Conservation (phyloP, 192 early-diverging fungal species). For the Phycomyces blakesleeanus region DNA sequence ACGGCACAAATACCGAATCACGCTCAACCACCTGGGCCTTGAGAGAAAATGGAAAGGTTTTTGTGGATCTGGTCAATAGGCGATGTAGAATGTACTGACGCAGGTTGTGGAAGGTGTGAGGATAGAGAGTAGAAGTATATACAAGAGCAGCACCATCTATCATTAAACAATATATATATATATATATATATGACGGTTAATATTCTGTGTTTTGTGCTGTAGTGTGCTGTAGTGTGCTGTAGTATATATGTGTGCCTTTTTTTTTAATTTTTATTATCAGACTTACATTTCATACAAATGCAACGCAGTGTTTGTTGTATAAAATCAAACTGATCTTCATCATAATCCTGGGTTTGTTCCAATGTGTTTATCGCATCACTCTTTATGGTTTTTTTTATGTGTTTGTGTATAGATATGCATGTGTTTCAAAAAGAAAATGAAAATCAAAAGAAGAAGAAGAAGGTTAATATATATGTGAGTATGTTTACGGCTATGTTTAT, state of each 20-base stretch:
- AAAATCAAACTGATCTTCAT: constrained; percentile 93
- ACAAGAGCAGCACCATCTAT: constrained; percentile 86
- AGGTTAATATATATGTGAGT: too few species aligned
- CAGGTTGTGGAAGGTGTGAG: constrained; percentile 69
- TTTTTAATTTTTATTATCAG: too few species aligned
- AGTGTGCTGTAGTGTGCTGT: background rate
- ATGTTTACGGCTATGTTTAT: too few species aligned
- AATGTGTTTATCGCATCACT: constrained; percentile 67
- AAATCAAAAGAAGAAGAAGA: too few species aligned
- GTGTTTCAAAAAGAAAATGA: too few species aligned
- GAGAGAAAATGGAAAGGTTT: constrained; percentile 54
- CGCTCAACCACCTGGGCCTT: constrained; percentile 84
- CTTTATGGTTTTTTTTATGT: constrained; percentile 5
- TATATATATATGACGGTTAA: background rate
- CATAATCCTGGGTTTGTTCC: constrained; percentile 79
- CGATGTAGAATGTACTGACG: constrained; percentile 82
- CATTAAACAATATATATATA: background rate
- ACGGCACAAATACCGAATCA: constrained; percentile 82
- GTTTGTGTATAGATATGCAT: background rate
- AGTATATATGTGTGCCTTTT: too few species aligned
- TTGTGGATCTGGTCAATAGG: constrained; percentile 43
- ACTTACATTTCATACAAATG: constrained; percentile 83
- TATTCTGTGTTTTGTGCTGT: background rate
- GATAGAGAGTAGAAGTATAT: constrained; percentile 80
- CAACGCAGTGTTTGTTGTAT: constrained; percentile 91